These are phyloP conservation scores for Fraxinus greggii DNA, from an alignment of 305 asterid genomes.

Conservation along the genomic window DNA sequence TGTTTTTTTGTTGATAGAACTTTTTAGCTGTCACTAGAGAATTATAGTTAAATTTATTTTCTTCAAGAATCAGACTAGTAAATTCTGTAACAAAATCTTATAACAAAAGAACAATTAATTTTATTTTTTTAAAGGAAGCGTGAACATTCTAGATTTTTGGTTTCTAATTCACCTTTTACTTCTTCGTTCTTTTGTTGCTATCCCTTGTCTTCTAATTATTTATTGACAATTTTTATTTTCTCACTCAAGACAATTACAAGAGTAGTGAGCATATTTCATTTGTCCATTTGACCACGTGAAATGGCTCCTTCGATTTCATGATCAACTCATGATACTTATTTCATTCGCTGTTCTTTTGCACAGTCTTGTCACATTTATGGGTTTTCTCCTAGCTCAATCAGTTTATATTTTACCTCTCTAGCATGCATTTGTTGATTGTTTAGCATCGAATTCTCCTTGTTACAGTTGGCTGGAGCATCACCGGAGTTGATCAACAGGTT, in stretches of 20 bases:
- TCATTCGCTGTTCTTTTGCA: background rate
- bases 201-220: background rate
- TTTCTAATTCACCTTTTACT: background rate
- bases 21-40: background rate
- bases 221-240: background rate
- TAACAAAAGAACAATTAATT: background rate
- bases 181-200: background rate
- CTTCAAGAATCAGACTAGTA: background rate
- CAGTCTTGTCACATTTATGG: background rate
- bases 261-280: background rate
- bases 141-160: background rate
- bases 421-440: background rate
- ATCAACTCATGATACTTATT: background rate
- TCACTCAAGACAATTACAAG: background rate
- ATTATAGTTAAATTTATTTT: background rate
- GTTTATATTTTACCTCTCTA: background rate
- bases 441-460: background rate
- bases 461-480: background rate
- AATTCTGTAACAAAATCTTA: background rate
- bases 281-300: background rate
- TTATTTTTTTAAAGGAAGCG: background rate
- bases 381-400: background rate
- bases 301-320: background rate
- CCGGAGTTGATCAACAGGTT: background rate
- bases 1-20: background rate